These are phyloP conservation scores for Pythium phragmiticola DNA, from an alignment of 352 stramenopile genomes.

Conservation along the genomic window DNA sequence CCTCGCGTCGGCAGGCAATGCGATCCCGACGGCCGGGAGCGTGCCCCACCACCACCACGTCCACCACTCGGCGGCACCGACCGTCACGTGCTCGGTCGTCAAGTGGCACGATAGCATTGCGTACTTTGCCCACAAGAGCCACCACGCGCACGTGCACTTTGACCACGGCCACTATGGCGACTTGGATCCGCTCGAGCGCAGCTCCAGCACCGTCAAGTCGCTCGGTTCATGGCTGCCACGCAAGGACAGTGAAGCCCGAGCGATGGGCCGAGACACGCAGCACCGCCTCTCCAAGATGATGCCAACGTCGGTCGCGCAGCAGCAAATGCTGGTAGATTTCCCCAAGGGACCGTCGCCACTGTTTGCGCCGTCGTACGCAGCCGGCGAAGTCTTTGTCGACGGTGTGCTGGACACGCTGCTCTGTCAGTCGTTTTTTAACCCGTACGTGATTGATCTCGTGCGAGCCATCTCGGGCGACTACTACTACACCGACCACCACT, in stretches of 20 bases:
- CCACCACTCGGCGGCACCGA: slow-evolving; percentile 7
- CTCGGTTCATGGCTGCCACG: not conserved
- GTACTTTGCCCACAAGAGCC: slow-evolving; percentile 57
- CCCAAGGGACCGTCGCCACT: slow-evolving; percentile 31
- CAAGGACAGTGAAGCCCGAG: too few species aligned
- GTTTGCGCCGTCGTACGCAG: slow-evolving; percentile 50
- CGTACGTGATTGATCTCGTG: slow-evolving; percentile 62
- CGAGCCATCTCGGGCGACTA: slow-evolving; percentile 48
- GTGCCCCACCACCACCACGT: too few species aligned
- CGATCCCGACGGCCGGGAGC: too few species aligned
- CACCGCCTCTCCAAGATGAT: slow-evolving; percentile 4
- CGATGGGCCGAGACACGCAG: not conserved
- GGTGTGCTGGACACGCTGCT: slow-evolving; percentile 60
- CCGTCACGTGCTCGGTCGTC: slow-evolving; percentile 46
- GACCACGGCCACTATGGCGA: slow-evolving; percentile 11
- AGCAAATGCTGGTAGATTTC: slow-evolving; percentile 20
- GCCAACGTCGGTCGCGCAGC: slow-evolving; percentile 13
- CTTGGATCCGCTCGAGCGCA: too few species aligned
- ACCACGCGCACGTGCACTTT: not conserved
- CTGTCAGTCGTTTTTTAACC: slow-evolving; percentile 75
- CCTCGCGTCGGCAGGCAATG: not conserved
- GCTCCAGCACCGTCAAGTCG: too few species aligned
- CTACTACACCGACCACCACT: slow-evolving; percentile 37
- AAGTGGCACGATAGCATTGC: slow-evolving; percentile 51
- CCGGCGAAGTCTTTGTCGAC: slow-evolving; percentile 61